Conservation (phyloP, 306 rosid genomes). For the Dryas octopetala region DNA sequence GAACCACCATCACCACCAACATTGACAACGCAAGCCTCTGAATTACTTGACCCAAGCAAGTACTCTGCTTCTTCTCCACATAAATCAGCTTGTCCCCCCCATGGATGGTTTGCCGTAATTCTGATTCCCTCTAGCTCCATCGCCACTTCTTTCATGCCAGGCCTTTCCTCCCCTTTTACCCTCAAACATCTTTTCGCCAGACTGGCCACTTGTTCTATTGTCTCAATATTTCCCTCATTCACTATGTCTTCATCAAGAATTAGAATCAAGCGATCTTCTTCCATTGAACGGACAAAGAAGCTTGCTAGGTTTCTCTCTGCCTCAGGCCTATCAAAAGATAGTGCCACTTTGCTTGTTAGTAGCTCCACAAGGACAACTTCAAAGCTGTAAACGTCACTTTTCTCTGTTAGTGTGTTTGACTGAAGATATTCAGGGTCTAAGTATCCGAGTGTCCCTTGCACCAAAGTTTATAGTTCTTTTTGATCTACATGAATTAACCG, state of each 20-base stretch:
- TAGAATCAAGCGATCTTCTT: not conserved
- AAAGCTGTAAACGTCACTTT: slow-evolving; percentile 20
- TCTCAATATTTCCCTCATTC: too few species aligned
- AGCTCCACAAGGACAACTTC: slow-evolving; percentile 25
- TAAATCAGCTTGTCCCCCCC: not conserved
- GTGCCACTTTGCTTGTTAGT: slow-evolving; percentile 5
- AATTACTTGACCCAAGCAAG: not conserved
- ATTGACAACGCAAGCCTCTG: not conserved
- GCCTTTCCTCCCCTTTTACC: too few species aligned
- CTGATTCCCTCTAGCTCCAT: slow-evolving; percentile 10
- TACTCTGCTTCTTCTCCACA: not conserved
- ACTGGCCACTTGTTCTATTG: too few species aligned
- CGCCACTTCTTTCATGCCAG: too few species aligned
- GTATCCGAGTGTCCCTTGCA: slow-evolving; percentile 19
- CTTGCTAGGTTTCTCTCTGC: not conserved
- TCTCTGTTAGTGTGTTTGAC: slow-evolving; percentile 14
- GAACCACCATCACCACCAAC: not conserved
- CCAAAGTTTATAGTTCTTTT: not conserved
- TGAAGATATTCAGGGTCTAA: slow-evolving; percentile 25
- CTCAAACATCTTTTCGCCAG: too few species aligned
- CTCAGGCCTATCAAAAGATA: too few species aligned
- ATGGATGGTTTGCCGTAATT: not conserved
- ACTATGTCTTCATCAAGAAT: not conserved
- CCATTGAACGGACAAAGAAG: not conserved
- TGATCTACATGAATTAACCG: slow-evolving; percentile 1